Conservation (phyloP, 306 rosid genomes). For the Prosopis cineraria region DNA sequence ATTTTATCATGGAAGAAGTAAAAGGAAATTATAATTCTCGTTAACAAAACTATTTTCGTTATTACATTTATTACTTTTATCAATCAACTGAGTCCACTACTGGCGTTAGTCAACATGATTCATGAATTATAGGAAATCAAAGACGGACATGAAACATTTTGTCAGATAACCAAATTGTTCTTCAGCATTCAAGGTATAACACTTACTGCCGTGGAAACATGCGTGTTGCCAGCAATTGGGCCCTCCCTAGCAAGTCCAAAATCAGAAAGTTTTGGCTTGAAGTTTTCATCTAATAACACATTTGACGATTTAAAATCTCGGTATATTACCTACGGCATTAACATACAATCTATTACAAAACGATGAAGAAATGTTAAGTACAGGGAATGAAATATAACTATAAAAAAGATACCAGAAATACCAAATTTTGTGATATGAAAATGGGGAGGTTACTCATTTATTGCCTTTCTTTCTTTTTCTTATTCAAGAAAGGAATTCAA, state of each 20-base stretch:
- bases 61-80: neutral
- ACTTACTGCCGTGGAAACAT: slow-evolving; percentile 92
- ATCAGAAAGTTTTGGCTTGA: slow-evolving; percentile 79
- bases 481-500: too few relatives aligned
- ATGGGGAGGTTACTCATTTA: neutral
- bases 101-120: neutral
- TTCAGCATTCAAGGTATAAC: neutral
- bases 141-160: neutral
- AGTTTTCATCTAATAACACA: slow-evolving; percentile 71
- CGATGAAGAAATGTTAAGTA: slow-evolving; percentile 1
- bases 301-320: slow-evolving; percentile 81
- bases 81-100: neutral
- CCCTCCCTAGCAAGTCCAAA: slow-evolving; percentile 96
- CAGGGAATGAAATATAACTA: neutral
- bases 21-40: neutral
- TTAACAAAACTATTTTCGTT: neutral
- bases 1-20: neutral
- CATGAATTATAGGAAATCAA: neutral
- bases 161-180: neutral
- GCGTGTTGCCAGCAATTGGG: slow-evolving; percentile 69
- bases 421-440: neutral
- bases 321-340: slow-evolving; percentile 58
- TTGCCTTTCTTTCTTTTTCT: neutral
- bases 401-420: neutral
- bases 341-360: slow-evolving; percentile 10